A percentile compares a stretch with the other conserved stretches of the same genome.
These are phyloP conservation scores for Russula lepida DNA, from an alignment of 768 basidiomycete species.

Conservation along the genomic window DNA sequence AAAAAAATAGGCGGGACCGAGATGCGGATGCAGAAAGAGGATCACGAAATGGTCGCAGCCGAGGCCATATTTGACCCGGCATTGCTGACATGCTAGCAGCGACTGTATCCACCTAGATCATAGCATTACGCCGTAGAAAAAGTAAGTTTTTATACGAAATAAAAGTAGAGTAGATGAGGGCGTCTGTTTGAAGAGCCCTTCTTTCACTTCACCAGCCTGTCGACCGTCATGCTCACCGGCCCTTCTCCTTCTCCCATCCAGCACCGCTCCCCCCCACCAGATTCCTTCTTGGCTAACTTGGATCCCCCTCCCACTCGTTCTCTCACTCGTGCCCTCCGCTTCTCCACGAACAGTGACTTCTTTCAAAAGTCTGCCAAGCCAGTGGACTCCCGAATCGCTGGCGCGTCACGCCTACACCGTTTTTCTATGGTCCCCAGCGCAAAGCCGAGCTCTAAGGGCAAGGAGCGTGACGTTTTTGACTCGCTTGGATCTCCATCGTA, in stretches of 20 bases:
- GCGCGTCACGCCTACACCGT: constrained; percentile 5
- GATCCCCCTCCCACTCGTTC: neutral
- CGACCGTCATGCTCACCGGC: neutral
- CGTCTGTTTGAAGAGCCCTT: neutral
- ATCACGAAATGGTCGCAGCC: neutral
- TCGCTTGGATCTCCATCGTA: constrained; percentile 12
- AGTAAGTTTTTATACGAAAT: neutral
- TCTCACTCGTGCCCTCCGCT: constrained; percentile 8
- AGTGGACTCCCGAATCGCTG: neutral
- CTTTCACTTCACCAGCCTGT: constrained; percentile 1
- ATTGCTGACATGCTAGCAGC: no score
- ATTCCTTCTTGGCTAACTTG: neutral
- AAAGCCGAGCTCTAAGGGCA: constrained; percentile 12
- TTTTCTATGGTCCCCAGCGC: constrained; percentile 13
- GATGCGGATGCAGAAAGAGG: neutral
- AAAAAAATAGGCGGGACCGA: neutral
- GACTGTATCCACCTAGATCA: neutral
- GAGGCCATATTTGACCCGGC: neutral
- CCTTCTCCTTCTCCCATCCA: constrained; percentile 3
- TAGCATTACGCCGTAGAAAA: neutral
- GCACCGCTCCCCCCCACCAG: neutral
- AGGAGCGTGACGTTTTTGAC: constrained; percentile 17
- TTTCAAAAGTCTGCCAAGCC: neutral
- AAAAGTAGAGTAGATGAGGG: neutral
- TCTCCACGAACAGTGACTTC: constrained; percentile 6